Conservation (phyloP, 805 yeast genomes). For the Candida piceae region DNA sequence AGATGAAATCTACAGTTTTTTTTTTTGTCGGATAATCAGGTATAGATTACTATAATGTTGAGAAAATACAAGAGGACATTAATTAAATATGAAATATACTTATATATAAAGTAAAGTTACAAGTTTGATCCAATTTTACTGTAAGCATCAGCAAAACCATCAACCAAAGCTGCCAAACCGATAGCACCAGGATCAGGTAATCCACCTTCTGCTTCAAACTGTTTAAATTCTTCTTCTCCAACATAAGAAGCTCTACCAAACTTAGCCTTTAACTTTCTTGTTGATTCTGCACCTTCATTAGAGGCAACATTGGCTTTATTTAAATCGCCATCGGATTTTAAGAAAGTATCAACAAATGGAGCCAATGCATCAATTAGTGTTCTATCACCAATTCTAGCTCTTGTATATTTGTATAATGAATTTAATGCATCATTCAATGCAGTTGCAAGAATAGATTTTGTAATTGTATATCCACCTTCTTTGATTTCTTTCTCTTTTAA, state of each 20-base stretch:
- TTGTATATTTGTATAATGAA: constrained; percentile 77
- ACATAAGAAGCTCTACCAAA: constrained; percentile 95
- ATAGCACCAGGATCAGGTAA: constrained; percentile 95
- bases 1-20: too few relatives aligned
- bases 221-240: constrained; percentile 49
- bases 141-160: constrained; percentile 27
- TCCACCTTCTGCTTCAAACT: constrained; percentile 53
- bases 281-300: constrained; percentile 66
- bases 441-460: constrained; percentile 35
- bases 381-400: constrained; percentile 84
- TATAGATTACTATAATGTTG: too few relatives aligned
- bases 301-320: constrained; percentile 65
- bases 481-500: constrained; percentile 38
- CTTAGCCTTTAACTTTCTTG: constrained; percentile 71
- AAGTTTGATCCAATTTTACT: constrained; percentile 16
- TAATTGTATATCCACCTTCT: constrained; percentile 26
- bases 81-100: neutral
- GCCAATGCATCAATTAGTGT: constrained; percentile 85
- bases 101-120: constrained; percentile 2
- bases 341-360: constrained; percentile 72
- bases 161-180: constrained; percentile 51
- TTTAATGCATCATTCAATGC: constrained; percentile 57
- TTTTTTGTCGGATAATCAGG: too few relatives aligned
- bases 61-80: too few relatives aligned
- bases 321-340: constrained; percentile 43